Evolutionary conservation across 495 filamentous ascomycete genomes (phyloP).

Genomic region (Xylaria cubensis): DNA sequence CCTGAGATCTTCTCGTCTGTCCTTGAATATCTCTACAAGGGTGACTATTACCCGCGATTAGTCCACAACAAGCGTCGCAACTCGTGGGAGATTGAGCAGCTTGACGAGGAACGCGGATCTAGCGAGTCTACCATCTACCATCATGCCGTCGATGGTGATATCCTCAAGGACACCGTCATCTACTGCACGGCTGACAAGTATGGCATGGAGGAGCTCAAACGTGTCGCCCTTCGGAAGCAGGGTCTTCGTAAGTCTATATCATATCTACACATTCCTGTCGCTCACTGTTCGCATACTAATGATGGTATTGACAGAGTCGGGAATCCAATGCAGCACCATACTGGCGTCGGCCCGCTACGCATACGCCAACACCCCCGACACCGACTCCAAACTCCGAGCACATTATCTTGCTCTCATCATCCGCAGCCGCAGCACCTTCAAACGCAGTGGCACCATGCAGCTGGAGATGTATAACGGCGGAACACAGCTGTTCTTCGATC

Average conservation of each 20-base stretch:
- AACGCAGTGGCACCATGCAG: conserved; percentile 95
- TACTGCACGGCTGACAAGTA: conserved; percentile 90
- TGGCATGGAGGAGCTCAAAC: conserved; percentile 80
- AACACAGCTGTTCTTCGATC: conserved; percentile 83
- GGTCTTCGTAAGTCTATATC: conserved; percentile 62
- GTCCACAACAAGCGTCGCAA: conserved; percentile 71
- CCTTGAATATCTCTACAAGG: conserved; percentile 90
- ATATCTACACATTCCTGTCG: background rate
- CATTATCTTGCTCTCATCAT: conserved; percentile 95
- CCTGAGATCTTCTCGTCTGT: conserved; percentile 90
- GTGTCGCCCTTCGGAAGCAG: conserved; percentile 83
- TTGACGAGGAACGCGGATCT: conserved; percentile 46
- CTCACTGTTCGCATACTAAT: conserved; percentile 25
- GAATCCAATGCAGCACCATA: conserved; percentile 84
- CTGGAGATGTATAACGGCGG: conserved; percentile 89
- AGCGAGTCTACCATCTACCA: conserved; percentile 74
- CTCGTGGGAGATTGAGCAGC: conserved; percentile 74
- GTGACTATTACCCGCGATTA: conserved; percentile 85
- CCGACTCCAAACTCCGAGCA: conserved; percentile 84
- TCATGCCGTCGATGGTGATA: conserved; percentile 64
- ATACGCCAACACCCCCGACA: conserved; percentile 87
- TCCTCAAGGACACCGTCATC: conserved; percentile 88
- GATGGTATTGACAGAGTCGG: conserved; percentile 58
- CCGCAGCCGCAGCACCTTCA: conserved; percentile 82
- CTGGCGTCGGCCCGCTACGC: conserved; percentile 83